Conservation (phyloP, 176 grass and related monocot genomes). For the Musa troglodytarum region DNA sequence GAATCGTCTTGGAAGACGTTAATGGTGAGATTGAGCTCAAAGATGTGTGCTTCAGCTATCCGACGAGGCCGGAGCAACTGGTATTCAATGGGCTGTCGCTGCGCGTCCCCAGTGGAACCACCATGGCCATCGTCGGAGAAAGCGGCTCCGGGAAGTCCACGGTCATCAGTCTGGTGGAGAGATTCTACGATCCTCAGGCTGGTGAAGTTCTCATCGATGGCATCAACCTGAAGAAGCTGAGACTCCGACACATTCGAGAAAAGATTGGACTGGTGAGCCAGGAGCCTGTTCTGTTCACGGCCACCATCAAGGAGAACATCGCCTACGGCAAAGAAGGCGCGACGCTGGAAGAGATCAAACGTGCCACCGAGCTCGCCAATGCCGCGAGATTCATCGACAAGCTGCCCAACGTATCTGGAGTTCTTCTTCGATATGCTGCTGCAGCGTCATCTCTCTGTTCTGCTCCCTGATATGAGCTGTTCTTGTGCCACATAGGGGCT, state of each 20-base stretch:
- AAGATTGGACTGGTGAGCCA: slow-evolving; percentile 80
- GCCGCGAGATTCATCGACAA: slow-evolving; percentile 74
- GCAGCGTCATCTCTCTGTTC: not conserved
- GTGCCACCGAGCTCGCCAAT: slow-evolving; percentile 60
- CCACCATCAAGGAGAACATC: slow-evolving; percentile 72
- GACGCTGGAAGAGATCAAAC: slow-evolving; percentile 47
- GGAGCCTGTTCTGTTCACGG: slow-evolving; percentile 71
- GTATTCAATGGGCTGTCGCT: slow-evolving; percentile 74
- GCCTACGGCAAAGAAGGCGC: slow-evolving; percentile 58
- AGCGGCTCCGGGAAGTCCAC: slow-evolving; percentile 86
- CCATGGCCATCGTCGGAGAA: slow-evolving; percentile 85
- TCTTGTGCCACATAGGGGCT: slow-evolving; percentile 40
- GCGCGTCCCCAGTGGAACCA: slow-evolving; percentile 37
- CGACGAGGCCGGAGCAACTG: slow-evolving; percentile 45
- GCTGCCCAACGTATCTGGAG: slow-evolving; percentile 60
- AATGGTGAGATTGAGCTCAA: slow-evolving; percentile 72
- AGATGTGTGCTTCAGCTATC: slow-evolving; percentile 73
- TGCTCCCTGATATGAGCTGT: slow-evolving; percentile 1
- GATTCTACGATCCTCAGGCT: slow-evolving; percentile 84
- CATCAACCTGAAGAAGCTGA: slow-evolving; percentile 52
- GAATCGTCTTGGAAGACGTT: slow-evolving; percentile 57
- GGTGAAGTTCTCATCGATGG: slow-evolving; percentile 78
- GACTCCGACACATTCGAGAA: slow-evolving; percentile 53
- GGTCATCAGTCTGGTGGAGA: slow-evolving; percentile 61
- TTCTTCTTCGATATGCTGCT: slow-evolving; percentile 9